Evolutionary conservation across 2,329 filamentous ascomycete genomes (phyloP).

Genomic region (Fusarium cyanostomum): DNA sequence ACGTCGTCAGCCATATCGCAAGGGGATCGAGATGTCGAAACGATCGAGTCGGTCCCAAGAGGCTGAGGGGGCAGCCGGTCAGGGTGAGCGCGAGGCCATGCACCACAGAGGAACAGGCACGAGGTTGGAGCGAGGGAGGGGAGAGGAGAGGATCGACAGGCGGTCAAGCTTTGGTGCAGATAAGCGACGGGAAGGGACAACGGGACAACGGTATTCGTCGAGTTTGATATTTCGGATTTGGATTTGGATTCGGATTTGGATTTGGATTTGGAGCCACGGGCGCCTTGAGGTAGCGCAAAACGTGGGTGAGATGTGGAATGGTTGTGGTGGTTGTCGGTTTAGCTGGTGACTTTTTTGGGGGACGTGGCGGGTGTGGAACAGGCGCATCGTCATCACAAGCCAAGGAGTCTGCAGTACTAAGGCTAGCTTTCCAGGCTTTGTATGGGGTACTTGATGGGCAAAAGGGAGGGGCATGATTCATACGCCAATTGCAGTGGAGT

Average conservation of each 20-base stretch:
- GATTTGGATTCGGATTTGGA: not conserved
- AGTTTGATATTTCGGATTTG: not conserved
- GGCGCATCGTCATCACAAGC: conserved; percentile 38
- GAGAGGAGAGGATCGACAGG: conserved; percentile 12
- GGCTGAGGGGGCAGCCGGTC: conserved; percentile 39
- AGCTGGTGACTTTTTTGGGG: conserved; percentile 16
- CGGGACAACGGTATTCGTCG: conserved; percentile 10
- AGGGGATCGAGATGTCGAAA: not conserved
- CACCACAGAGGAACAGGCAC: conserved; percentile 10
- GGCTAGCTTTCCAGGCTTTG: not conserved
- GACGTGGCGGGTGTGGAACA: conserved; percentile 21
- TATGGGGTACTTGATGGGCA: conserved; percentile 11
- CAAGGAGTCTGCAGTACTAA: conserved; percentile 22
- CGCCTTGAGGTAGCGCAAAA: conserved; percentile 22
- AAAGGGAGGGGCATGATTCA: conserved; percentile 9
- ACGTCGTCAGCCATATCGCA: conserved; percentile 70
- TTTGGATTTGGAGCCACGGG: not conserved
- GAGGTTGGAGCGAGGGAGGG: conserved; percentile 3
- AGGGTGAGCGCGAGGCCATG: conserved; percentile 38
- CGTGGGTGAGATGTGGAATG: conserved; percentile 25
- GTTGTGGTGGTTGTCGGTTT: conserved; percentile 17
- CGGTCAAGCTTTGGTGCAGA: conserved; percentile 10
- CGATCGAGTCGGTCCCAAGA: conserved; percentile 9
- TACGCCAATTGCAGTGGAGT: conserved; percentile 41
- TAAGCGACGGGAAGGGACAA: conserved; percentile 11